Percentiles rank a stretch among this genome's conserved stretches.
These are phyloP conservation scores for Trichoderma cornu-damae DNA, from an alignment of 2,329 filamentous ascomycete genomes.

Conservation along the genomic window DNA sequence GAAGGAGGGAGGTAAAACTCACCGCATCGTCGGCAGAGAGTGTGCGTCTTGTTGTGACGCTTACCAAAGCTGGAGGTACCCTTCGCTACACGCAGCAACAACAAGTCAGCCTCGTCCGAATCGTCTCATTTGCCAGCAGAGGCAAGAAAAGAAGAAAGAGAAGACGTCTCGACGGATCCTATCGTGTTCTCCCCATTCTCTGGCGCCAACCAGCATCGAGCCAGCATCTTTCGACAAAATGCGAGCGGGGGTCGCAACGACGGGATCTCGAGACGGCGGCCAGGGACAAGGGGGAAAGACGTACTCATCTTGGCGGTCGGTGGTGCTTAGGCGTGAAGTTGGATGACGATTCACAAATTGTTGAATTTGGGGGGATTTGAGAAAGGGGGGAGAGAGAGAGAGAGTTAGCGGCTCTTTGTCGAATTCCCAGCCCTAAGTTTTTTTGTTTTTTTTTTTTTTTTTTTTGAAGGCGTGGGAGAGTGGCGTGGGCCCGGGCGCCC, in stretches of 20 bases:
- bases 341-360: conserved; percentile 35
- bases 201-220: too few relatives aligned
- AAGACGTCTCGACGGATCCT: not conserved
- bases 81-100: conserved; percentile 43
- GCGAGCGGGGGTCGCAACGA: conserved; percentile 2
- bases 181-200: not conserved
- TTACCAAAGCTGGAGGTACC: conserved; percentile 55
- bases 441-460: too few relatives aligned
- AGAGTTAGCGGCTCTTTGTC: conserved; percentile 29
- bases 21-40: conserved; percentile 97
- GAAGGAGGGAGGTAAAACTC: conserved; percentile 51
- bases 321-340: conserved; percentile 39
- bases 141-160: not conserved
- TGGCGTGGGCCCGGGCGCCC: conserved; percentile 24
- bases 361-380: conserved; percentile 31
- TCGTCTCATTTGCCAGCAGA: not conserved
- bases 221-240: conserved; percentile 9
- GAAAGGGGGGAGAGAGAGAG: too few relatives aligned
- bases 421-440: conserved; percentile 36
- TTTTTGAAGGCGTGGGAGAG: too few relatives aligned
- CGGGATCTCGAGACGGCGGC: not conserved
- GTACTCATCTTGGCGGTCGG: conserved; percentile 57
- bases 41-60: conserved; percentile 97
- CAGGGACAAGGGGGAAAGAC: conserved; percentile 29
- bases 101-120: conserved; percentile 24